Evolutionary conservation across 257 asterid genomes (phyloP), one percentile per base, ranked within the genome.

Genomic region (Nicotiana knightiana): DNA sequence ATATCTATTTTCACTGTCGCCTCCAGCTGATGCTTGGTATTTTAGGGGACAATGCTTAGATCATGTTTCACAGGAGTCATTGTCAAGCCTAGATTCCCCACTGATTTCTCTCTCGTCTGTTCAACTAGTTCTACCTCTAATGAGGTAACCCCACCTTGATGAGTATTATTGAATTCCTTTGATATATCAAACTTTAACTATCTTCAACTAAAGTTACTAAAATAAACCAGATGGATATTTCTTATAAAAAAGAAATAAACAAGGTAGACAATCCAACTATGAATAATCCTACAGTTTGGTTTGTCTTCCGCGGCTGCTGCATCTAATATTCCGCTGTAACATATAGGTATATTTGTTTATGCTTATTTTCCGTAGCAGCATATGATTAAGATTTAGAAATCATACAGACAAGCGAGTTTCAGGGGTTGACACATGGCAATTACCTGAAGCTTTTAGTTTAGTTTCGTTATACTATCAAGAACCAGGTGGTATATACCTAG

Each of bases 81-180:
- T 88, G 83, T 88, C 85, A 63, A 73, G 89, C 87, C 89, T 85
- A 80, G 86, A 90, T 89, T 91, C 91, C 92, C 92, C 87, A 90
- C 92, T 87, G 84, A 81, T 83, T 82, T 63, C 85, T 85, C 35
- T 71, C 79, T 43, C 9, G 6, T 46, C 24, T 73, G 62, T 73
- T 48, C 39, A 48, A 46, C 26, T 73, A 48, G 79, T 73, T 73
- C 62, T 73, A 48, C 43, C 79, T 73, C 51, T 24, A 73, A 24
- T 73, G 48, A 48, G 62, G 13, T 48, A 73, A 73, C 43, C 39
- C 24, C 62, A 46, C 35, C 39, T 48, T 73, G 61, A 46, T 48
- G 79, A 21, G 21, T 73, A 71, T 43, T 71, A 13, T 24, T 48
- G 39, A 73, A 48, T 24, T 48, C 39, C 26, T 71, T 73, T 46